Base-by-base conservation (phyloP, 305 asterid species). In the Fraxinus sp. region DNA sequence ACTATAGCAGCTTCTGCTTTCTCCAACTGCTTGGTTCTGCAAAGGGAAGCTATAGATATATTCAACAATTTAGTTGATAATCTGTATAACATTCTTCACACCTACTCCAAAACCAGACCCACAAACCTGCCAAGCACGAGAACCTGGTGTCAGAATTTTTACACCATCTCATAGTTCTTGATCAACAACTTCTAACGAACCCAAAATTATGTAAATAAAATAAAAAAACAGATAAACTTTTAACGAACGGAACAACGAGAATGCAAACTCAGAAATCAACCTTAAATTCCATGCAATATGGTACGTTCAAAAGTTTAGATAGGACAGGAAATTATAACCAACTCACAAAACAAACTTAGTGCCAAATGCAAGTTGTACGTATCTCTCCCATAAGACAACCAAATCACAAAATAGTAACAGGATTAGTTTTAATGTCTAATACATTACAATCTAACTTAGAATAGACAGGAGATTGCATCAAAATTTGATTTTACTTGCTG, bases 1-100 rank as follows among this genome's bases (percentile, higher is more conserved):
- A 93, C 83, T 79, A 95, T 74, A 76, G 95, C 94, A 5, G 91
- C 88, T 86, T 95, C 99, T 16, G 98, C 98, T 87, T 92, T 91
- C 84, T 89, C 90, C 87, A 95, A 85, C 79, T 89, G 93, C 85
- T 87, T 92, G 32, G 90, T 88, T 94, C 91, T 92, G 89, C 99
- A 95, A 83, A 94, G 89, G 72, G 97, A 93, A 52, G 95, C 92
- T 80, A 94, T 78, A 13, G 97, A 93, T 86, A 95, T 90, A 82
- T 95, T 95, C 83, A 95, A 85, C 83, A 94, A 88, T 90, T 78
- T 92, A 66, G 98, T 94, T 11, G 98, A 92, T 52, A 93, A 81
- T 81, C 84, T 88, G 80, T 85, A 81, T 84, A 85, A 83, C 93
- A 93, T 93, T 86, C 88, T 88, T 86, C 86, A 82, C 88, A 80